A percentile compares a stretch with the other conserved stretches of the same genome.
Evolutionary conservation across 2,329 filamentous ascomycete genomes (phyloP).

Genomic region (Neoascochyta sp.): DNA sequence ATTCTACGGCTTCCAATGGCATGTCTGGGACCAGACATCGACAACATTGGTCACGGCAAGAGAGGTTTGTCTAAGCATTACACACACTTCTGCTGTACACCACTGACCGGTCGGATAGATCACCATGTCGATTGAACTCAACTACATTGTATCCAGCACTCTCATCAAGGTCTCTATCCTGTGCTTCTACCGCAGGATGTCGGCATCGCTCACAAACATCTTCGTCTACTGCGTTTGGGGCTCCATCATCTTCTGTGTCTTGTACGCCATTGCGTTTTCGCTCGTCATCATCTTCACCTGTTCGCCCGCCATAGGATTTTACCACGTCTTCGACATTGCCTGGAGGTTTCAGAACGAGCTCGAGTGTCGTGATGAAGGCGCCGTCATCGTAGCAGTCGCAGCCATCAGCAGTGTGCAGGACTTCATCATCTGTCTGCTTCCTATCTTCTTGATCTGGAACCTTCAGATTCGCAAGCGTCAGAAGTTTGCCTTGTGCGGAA

Average conservation of each 20-base stretch:
- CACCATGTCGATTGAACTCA: constrained; percentile 29
- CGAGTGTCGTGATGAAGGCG: constrained; percentile 38
- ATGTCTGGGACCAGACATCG: constrained; percentile 33
- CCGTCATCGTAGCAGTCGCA: constrained; percentile 39
- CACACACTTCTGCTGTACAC: background rate
- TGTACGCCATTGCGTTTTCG: constrained; percentile 40
- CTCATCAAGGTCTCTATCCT: constrained; percentile 35
- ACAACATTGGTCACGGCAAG: constrained; percentile 17
- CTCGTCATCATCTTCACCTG: constrained; percentile 38
- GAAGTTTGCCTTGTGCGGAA: constrained; percentile 44
- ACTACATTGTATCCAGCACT: constrained; percentile 27
- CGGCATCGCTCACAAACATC: constrained; percentile 31
- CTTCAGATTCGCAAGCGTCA: constrained; percentile 43
- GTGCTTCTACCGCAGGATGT: constrained; percentile 44
- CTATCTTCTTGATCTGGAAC: constrained; percentile 45
- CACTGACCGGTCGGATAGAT: constrained; percentile 17
- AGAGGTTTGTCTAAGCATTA: constrained; percentile 15
- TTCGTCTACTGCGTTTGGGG: constrained; percentile 40
- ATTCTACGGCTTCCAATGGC: constrained; percentile 32
- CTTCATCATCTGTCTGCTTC: constrained; percentile 41
- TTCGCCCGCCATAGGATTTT: constrained; percentile 41
- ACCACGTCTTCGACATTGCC: constrained; percentile 34
- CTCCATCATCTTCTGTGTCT: constrained; percentile 38
- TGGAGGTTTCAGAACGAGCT: constrained; percentile 33
- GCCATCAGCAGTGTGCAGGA: constrained; percentile 41